Base-by-base conservation (phyloP, 352 stramenopile genomes). In the Blastocystis sp. region DNA sequence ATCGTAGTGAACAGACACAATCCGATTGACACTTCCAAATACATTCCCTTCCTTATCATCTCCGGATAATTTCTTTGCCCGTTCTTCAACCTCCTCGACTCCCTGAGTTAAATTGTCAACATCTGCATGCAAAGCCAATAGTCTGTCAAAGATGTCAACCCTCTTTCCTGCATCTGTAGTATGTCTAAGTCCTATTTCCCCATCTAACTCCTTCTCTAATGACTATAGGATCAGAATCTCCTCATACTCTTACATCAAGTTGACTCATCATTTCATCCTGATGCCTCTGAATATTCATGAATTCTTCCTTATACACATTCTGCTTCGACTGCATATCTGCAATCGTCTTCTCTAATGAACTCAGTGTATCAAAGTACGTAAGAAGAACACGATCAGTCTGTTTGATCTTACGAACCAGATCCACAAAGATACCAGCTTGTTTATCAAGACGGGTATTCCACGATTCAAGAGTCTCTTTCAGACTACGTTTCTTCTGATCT, bases 121-220 rank as follows among this genome's bases (percentile, higher is more conserved):
- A 46, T 83, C 52, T n/a, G 46, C 43, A 49, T 83, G 39, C 12
- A 83, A 39, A n/a, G 37, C 42, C 71, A 66, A 27, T n/a, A 83
- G n/a, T 39, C 65, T 52, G 6, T 49, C n/a, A 43, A 54, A 74
- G 32, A 74, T 74, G 32, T 83, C 42, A 19, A 77, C 65, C 2
- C 27, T 37, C 46, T 67, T 57, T 51, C 32, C 19, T 56, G 57
- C 43, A 9, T 66, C 51, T 35, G 27, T 42, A 4, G 29, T 2
- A 0, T 52, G 65, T 58, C 37, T 52, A 9, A n/a, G 14, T 4
- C 21, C 29, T 16, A 11, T 29, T 1, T 66, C 51, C 9, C 12
- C n/a, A 42, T 83, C 71, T 35, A 83, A 56, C n/a, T 65, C 71
- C 49, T 83, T 83, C 54, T 83, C 71, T 35, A 83, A n/a, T 19